These are phyloP conservation scores for Albugo candida DNA, from an alignment of 352 stramenopile species.

Conservation along the genomic window DNA sequence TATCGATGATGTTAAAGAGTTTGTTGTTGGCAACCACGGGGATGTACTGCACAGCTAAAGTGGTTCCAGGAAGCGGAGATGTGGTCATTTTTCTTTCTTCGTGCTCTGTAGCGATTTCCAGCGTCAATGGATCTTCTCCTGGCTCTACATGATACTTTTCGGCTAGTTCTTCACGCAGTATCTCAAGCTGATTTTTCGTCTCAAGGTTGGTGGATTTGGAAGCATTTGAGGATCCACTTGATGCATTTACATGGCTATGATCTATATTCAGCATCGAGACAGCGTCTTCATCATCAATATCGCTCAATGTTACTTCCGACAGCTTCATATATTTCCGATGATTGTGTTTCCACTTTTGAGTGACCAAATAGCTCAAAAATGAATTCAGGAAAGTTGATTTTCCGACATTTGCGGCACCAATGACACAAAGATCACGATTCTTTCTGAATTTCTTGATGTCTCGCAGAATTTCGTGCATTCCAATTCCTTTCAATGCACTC, in stretches of 20 bases:
- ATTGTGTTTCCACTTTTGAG: conserved; percentile 73
- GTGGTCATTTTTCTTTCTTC: conserved; percentile 67
- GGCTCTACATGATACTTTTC: conserved; percentile 19
- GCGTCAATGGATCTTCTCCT: conserved; percentile 41
- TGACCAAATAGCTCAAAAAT: conserved; percentile 61
- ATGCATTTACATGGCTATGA: conserved; percentile 12
- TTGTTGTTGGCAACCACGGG: conserved; percentile 64
- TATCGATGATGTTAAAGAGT: conserved; percentile 67
- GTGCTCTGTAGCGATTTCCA: conserved; percentile 31
- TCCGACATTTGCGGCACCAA: conserved; percentile 82
- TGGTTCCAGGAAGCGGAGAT: conserved; percentile 81
- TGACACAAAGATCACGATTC: conserved; percentile 75
- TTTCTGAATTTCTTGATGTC: conserved; percentile 61
- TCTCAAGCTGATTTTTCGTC: conserved; percentile 8
- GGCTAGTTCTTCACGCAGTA: conserved; percentile 2
- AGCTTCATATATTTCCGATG: conserved; percentile 76
- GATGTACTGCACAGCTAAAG: conserved; percentile 64
- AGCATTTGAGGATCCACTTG: no score
- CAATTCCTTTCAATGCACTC: conserved; percentile 68
- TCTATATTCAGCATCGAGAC: conserved; percentile 45
- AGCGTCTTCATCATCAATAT: conserved; percentile 24
- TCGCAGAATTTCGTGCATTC: conserved; percentile 73
- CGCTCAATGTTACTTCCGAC: conserved; percentile 24
- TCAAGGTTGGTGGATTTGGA: neutral
- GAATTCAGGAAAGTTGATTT: conserved; percentile 88